A percentile compares a stretch with the other conserved stretches of the same genome.
Evolutionary conservation across 2,329 filamentous ascomycete genomes (phyloP).

Genomic region (Penicillium oxalicum): DNA sequence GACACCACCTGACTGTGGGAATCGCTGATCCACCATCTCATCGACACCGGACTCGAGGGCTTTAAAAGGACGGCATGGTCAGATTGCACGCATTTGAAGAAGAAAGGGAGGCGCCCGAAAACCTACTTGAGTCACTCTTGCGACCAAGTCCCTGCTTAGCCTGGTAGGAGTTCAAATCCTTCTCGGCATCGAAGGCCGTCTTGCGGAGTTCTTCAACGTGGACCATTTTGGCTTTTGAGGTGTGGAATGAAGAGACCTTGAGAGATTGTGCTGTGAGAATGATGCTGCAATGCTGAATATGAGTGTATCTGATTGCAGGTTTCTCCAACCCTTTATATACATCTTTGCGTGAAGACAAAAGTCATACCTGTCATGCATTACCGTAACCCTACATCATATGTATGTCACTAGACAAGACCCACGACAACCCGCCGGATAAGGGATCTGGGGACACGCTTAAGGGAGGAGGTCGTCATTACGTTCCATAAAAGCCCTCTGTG

Average conservation of each 20-base stretch:
- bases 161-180: constrained; percentile 37
- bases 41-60: constrained; percentile 40
- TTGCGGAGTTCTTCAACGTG: constrained; percentile 22
- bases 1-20: constrained; percentile 30
- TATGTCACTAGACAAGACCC: constrained; percentile 21
- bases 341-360: background rate
- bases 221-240: constrained; percentile 2
- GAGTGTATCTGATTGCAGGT: background rate
- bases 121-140: constrained; percentile 38
- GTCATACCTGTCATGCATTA: constrained; percentile 8
- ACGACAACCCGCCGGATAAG: background rate
- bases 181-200: constrained; percentile 31
- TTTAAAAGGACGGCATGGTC: constrained; percentile 12
- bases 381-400: constrained; percentile 34
- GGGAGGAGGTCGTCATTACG: background rate
- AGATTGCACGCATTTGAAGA: background rate
- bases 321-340: background rate
- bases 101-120: background rate
- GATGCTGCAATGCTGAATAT: background rate
- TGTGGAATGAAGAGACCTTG: too few relatives aligned
- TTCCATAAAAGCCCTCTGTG: too few relatives aligned
- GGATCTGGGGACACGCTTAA: background rate
- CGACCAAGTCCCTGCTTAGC: constrained; percentile 35
- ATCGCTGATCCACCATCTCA: constrained; percentile 34
- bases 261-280: background rate